Base-by-base conservation (phyloP, 768 basidiomycete species). In the Collybiopsis confluens region DNA sequence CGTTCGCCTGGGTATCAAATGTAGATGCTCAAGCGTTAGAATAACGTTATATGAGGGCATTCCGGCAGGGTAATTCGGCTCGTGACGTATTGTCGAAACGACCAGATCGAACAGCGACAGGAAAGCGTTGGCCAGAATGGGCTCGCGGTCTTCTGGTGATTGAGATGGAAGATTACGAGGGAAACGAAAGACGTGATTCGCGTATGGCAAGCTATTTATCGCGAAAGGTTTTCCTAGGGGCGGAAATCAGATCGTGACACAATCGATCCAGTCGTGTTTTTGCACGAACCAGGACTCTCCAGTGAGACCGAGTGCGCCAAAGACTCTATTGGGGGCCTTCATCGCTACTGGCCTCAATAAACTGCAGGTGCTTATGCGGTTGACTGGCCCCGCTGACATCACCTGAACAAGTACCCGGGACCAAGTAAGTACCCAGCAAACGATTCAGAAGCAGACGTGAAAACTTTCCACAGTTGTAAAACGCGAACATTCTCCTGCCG, bases 341-440 rank as follows among this genome's bases (percentile, higher is more conserved):
- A n/a, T n/a, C 67, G 37, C 70, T 72, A 9, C 78, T 78, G 16
- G 82, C 63, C 30, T 90, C 86, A 30, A 95, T 68, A 58, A 95
- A 86, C 66, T 96, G 93, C n/a, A 95, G 59, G 64, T 97, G 94
- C 62, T 95, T 92, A 70, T 95, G 92, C 2, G 79, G 74, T 69
- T 97, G 94, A 64, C 91, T 93, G 10, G 94, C 92, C 24, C 93
- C 93, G 54, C 89, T 91, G 51, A 76, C 73, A 26, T 81, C 75
- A 5, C 90, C 90, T 33, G 13, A 59, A n/a, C n/a, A n/a, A n/a
- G 89, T 90, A 91, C 43, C 15, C n/a, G 16, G 21, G 16, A 20
- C 11, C 16, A 15, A 18, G 15, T 37, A 41, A 42, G 4, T 27
- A 24, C 11, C 44, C n/a, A 43, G 41, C 30, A 6, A n/a, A n/a